phyloP scores from a whole-genome alignment of 1,284 basidiomycete genomes.

The Leccinum pallidistipes region DNA sequence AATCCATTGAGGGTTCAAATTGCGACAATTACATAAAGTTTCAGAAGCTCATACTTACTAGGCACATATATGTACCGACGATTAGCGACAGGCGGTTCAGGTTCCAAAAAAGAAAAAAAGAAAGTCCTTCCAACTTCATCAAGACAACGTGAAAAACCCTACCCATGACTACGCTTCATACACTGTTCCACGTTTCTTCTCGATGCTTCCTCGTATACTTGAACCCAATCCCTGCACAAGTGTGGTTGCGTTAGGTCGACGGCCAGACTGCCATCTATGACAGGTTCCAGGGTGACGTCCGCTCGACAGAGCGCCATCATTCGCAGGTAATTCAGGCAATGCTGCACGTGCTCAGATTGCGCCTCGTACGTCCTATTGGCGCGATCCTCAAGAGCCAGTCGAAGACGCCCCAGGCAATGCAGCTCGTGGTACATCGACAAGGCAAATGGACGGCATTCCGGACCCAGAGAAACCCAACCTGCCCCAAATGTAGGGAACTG shows the following conservation, averaged over 20 bases:
- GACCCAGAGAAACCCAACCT: constrained; percentile 31
- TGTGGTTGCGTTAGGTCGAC: constrained; percentile 41
- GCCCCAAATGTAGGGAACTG: constrained; percentile 22
- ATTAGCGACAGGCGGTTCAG: not conserved
- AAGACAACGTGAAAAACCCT: not conserved
- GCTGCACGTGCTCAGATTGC: constrained; percentile 31
- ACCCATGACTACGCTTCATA: constrained; percentile 1
- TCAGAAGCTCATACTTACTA: no score
- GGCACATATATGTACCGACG: no score
- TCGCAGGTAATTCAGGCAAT: constrained; percentile 41
- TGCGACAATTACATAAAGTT: not conserved
- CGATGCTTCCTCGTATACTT: constrained; percentile 38
- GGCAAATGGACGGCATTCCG: constrained; percentile 28
- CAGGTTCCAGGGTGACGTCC: constrained; percentile 36
- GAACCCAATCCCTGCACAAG: constrained; percentile 48
- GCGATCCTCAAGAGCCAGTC: constrained; percentile 20
- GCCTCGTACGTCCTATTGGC: constrained; percentile 36
- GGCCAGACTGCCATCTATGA: constrained; percentile 37
- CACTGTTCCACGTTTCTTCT: constrained; percentile 16
- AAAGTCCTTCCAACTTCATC: not conserved
- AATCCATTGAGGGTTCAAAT: not conserved
- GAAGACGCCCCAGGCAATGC: constrained; percentile 33
- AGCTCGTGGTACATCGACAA: constrained; percentile 36
- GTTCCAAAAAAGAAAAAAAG: not conserved
- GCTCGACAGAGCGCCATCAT: constrained; percentile 37